These are phyloP conservation scores for Metschnikowia matae DNA, from an alignment of 805 yeast genomes.

Conservation along the genomic window DNA sequence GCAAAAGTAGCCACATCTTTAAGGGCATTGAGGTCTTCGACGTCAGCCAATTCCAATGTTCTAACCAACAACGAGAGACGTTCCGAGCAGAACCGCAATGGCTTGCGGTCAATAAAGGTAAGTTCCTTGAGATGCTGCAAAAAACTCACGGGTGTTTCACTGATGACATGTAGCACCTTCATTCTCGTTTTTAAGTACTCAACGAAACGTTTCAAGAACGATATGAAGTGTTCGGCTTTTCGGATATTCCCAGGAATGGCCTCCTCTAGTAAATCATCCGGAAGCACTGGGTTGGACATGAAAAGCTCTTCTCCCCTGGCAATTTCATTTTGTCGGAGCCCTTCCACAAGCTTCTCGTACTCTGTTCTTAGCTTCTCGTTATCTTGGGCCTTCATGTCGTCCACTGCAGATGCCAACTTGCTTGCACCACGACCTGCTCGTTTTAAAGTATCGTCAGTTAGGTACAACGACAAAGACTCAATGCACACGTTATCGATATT, in stretches of 20 bases:
- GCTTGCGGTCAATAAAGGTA: constrained; percentile 89
- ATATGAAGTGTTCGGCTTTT: constrained; percentile 94
- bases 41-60: constrained; percentile 80
- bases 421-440: constrained; percentile 85
- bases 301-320: constrained; percentile 58
- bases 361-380: constrained; percentile 82
- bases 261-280: constrained; percentile 80
- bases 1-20: constrained; percentile 98
- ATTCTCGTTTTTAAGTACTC: constrained; percentile 94
- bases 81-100: constrained; percentile 87
- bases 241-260: constrained; percentile 97
- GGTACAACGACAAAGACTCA: constrained; percentile 85
- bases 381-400: constrained; percentile 77
- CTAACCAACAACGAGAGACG: constrained; percentile 82
- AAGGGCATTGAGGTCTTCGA: constrained; percentile 88
- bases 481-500: constrained; percentile 98
- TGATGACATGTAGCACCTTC: constrained; percentile 95
- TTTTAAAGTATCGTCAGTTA: constrained; percentile 85
- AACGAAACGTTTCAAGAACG: constrained; percentile 86
- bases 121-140: constrained; percentile 88
- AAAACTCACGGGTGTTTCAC: constrained; percentile 95
- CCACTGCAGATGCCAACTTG: constrained; percentile 74
- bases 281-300: constrained; percentile 83
- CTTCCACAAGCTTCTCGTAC: constrained; percentile 86
- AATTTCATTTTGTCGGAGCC: constrained; percentile 77